A percentile compares a stretch with the other conserved stretches of the same genome.
phyloP scores from a whole-genome alignment of 257 asterid species.

The Jaltomata sinuosa region DNA sequence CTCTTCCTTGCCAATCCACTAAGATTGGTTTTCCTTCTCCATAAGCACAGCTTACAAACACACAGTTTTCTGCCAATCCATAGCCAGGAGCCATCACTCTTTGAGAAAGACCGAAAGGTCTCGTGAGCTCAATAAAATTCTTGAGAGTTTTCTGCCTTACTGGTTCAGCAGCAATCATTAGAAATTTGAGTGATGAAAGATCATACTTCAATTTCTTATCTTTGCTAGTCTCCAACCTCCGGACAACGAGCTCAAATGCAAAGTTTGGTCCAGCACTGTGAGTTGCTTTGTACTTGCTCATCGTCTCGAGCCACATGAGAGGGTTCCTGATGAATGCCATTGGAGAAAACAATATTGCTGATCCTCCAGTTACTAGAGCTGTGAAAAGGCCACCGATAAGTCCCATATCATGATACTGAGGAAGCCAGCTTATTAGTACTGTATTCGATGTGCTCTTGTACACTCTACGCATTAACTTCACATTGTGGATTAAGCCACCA shows the following conservation, averaged over 20 bases:
- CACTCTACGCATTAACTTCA: conserved; percentile 58
- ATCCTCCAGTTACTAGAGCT: conserved; percentile 64
- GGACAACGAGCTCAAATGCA: conserved; percentile 52
- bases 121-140: conserved; percentile 51
- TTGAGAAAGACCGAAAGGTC: conserved; percentile 63
- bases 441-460: conserved; percentile 75
- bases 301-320: conserved; percentile 59
- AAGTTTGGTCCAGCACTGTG: conserved; percentile 92
- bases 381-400: conserved; percentile 80
- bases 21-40: conserved; percentile 58
- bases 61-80: conserved; percentile 87
- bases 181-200: conserved; percentile 60
- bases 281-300: conserved; percentile 58
- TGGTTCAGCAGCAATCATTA: conserved; percentile 89
- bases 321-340: conserved; percentile 81
- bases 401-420: conserved; percentile 90
- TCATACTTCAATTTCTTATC: conserved; percentile 34
- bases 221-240: conserved; percentile 53
- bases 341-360: conserved; percentile 61
- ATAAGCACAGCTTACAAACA: conserved; percentile 68
- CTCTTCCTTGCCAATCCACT: conserved; percentile 87
- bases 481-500: conserved; percentile 67
- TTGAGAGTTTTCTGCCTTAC: conserved; percentile 59
- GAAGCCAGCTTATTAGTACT: conserved; percentile 79
- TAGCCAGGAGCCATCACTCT: conserved; percentile 79